Evolutionary conservation across 257 asterid genomes (phyloP).

Genomic region (Rhazya stricta): DNA sequence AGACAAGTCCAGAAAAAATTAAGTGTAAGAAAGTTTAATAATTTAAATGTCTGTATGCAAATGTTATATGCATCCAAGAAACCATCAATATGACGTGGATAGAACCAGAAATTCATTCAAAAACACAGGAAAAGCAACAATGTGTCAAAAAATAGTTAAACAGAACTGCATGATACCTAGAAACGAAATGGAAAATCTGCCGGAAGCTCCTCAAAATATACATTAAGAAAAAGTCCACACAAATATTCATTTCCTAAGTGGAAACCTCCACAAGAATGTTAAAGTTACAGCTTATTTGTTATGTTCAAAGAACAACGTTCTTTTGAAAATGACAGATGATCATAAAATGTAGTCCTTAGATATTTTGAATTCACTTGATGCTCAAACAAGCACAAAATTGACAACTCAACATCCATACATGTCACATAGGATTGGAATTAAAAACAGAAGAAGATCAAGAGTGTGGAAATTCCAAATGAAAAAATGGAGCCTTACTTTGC

Average conservation of each 20-base stretch:
- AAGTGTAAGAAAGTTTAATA: background rate
- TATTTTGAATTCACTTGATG: background rate
- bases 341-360: background rate
- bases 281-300: background rate
- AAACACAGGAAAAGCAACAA: background rate
- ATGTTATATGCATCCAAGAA: background rate
- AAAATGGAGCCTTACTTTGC: constrained; percentile 53
- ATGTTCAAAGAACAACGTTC: background rate
- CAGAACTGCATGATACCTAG: background rate
- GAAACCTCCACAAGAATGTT: background rate
- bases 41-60: background rate
- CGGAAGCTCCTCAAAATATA: background rate
- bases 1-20: constrained; percentile 13
- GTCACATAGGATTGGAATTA: background rate
- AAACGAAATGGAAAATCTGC: background rate
- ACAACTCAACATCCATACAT: background rate
- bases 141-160: background rate
- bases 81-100: background rate
- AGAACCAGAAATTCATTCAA: background rate
- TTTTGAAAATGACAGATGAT: background rate
- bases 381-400: background rate
- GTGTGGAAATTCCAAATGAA: background rate
- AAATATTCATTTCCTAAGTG: background rate
- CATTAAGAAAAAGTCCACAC: background rate
- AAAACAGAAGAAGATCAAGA: background rate